Evolutionary conservation across 495 filamentous ascomycete species (phyloP).

Genomic region (Penicillium odoratum): DNA sequence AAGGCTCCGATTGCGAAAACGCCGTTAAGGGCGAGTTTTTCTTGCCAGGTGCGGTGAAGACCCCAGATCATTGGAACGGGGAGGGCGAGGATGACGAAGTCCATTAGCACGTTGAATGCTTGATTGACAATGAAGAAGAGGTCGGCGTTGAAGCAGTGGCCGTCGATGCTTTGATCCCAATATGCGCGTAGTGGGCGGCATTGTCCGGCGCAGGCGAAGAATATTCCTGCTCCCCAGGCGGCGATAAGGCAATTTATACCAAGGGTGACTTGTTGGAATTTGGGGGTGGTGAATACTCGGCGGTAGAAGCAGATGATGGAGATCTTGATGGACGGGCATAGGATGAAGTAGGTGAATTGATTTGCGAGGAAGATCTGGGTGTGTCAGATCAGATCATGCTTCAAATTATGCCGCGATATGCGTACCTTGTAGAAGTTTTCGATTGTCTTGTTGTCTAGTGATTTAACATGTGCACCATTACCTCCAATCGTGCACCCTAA

Average conservation of each 20-base stretch:
- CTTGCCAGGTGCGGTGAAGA: constrained; percentile 41
- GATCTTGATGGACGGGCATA: constrained; percentile 45
- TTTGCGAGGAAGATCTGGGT: constrained; percentile 47
- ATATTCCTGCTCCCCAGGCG: constrained; percentile 36
- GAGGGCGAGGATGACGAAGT: constrained; percentile 43
- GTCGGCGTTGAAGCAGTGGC: constrained; percentile 38
- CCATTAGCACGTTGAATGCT: constrained; percentile 45
- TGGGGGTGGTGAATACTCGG: constrained; percentile 41
- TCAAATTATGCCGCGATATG: neutral
- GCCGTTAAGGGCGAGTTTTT: constrained; percentile 47
- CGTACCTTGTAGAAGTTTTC: constrained; percentile 41
- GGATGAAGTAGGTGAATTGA: constrained; percentile 46
- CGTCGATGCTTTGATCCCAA: constrained; percentile 40
- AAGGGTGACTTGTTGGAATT: constrained; percentile 35
- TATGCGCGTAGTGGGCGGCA: constrained; percentile 42
- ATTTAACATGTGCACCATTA: constrained; percentile 31
- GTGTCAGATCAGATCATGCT: neutral
- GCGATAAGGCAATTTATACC: constrained; percentile 36
- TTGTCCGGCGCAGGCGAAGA: constrained; percentile 43
- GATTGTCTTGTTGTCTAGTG: constrained; percentile 25
- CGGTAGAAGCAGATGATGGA: constrained; percentile 51
- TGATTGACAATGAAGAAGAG: constrained; percentile 46
- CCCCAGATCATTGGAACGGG: constrained; percentile 48
- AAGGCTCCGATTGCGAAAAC: constrained; percentile 52
- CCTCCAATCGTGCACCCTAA: constrained; percentile 41